Conservation (phyloP, 495 filamentous ascomycete genomes). For the Hypoxylon crocopeplum region DNA sequence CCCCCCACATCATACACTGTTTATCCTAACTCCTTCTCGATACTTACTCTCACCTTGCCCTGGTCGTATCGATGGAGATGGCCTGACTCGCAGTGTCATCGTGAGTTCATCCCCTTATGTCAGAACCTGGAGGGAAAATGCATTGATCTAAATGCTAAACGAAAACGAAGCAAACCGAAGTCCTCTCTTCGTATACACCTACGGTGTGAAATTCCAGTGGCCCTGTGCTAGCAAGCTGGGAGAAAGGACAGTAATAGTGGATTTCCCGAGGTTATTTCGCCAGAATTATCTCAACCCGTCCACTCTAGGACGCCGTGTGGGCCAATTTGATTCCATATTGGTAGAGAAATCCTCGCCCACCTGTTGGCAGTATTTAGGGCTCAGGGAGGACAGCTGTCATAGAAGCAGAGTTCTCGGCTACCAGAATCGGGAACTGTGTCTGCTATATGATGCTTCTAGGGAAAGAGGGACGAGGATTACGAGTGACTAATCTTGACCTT, state of each 20-base stretch:
- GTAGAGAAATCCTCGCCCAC: background rate
- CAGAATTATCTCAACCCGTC: background rate
- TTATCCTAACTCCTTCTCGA: conserved; percentile 3
- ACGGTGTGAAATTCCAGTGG: no score
- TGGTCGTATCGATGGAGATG: background rate
- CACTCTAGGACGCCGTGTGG: background rate
- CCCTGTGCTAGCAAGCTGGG: background rate
- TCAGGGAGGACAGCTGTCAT: background rate
- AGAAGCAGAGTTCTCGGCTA: background rate
- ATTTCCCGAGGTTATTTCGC: no score
- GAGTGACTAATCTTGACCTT: background rate
- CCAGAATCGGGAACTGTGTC: background rate
- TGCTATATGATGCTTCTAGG: background rate
- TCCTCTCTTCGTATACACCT: no score
- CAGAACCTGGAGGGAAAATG: background rate
- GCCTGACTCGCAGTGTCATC: background rate
- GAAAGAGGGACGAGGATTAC: conserved; percentile 6
- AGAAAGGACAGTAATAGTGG: background rate
- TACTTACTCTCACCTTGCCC: background rate
- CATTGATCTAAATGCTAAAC: background rate
- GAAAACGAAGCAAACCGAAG: no score
- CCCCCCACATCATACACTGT: conserved; percentile 15
- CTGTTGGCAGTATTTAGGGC: background rate
- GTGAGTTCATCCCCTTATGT: background rate
- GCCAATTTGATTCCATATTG: background rate